Evolutionary conservation across 352 stramenopile species (phyloP), one percentile per base, ranked within the genome.

Genomic region (Globisporangium spinosum): DNA sequence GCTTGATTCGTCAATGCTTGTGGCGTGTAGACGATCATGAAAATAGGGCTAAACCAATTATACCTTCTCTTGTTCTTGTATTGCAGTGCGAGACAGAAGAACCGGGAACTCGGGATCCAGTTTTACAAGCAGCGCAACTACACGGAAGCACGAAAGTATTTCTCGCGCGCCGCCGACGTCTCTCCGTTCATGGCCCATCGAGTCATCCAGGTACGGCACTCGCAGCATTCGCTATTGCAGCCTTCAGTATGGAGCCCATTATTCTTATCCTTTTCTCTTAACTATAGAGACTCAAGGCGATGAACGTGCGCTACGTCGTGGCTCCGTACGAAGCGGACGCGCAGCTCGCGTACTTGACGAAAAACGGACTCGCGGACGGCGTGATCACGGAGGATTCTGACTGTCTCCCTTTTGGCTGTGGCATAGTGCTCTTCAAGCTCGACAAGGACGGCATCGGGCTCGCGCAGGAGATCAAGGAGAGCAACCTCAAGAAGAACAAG

Each of bases 251-350:
- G 40, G 40, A 56, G 49, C n/a, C 23, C 12, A 32, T 25, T 3
- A 5, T 9, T 29, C 27, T 35, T 3, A 13, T 6, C 10, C 15
- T 5, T 49, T 13, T 63, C 0, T 25, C 23, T 22, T 29, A 40
- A 47, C 27, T 23, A 2, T 51, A 91, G 85, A 67, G 71, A 13
- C 66, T 93, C 10, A 91, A 89, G 67, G 64, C 69, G 29, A 74
- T 68, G 15, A 84, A 81, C 10, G 85, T 99, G 38, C 49, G 82
- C 6, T 98, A 96, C 68, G 73, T 99, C 5, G 97, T 99, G 3
- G 97, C 97, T 9, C 97, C 97, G 9, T 99, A 99, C 71, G 97
- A 99, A 81, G 97, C 97, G 13, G 97, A 99, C 68, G 96, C 97
- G 3, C 97, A 99, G 77, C 84, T 99, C 62, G 94, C 96, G 3